Base-by-base conservation (phyloP, 805 yeast genomes). In the Yamadazyma laniorum region DNA sequence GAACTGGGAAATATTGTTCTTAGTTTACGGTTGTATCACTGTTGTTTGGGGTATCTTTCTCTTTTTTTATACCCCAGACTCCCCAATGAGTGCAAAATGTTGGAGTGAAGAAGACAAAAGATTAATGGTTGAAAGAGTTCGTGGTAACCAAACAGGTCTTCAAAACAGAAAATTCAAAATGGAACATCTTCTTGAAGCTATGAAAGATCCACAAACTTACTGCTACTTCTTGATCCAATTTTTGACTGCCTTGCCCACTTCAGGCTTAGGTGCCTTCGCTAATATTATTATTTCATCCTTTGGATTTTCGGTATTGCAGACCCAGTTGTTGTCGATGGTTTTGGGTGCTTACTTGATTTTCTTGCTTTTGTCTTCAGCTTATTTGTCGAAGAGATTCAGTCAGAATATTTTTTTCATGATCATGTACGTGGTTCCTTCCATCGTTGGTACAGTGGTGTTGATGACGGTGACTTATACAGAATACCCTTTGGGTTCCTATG, bases 1-100 rank as follows among this genome's bases (percentile, higher is more conserved):
- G 25, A 71, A 79, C 14, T 79, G 83, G 83, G 80, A 77, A 55
- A 74, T 79, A 34, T 71, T 78, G 59, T 79, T 77, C 52, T 49
- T 79, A n/a, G 70, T 72, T 4, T 72, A 78, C 48, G 85, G 85
- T 8, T 34, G 72, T 4, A 52, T 76, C 16, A 80, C 83, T 4
- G 58, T 75, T 5, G 39, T 59, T 3, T 75, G 75, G 55, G 84
- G 83, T 3, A 27, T 71, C 2, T 27, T 63, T 1, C 65, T 74
- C 13, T 60, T 61, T 34, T 51, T 73, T 21, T 53, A 60, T 22
- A 56, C 77, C 25, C 85, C 85, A 2, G 72, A 75, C 47, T 74
- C 70, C 46, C 79, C 64, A 5, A 49, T 55, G 17, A 16, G 47
- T 4, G 60, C 65, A 6, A 47, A 47, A 37, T 74, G 73, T 47